Evolutionary conservation across 805 yeast genomes (phyloP), one percentile per base, ranked within the genome.

Genomic region (Candida michaelii): DNA sequence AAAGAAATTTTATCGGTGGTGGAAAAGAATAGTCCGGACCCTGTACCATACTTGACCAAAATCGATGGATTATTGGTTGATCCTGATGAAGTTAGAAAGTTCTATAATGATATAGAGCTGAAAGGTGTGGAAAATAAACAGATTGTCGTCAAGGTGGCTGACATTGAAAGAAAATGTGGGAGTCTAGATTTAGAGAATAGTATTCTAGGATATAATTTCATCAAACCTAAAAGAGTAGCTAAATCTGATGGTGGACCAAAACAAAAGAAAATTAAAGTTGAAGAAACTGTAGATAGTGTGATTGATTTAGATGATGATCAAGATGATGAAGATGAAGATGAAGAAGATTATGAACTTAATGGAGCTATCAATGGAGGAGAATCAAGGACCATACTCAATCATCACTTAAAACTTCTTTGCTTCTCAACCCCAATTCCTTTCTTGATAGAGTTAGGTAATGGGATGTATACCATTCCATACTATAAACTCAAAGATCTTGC

Each of bases 361-460:
- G 29, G 30, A 15, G 14, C 4, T 16, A 8, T n/a, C 5, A 54
- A 30, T 16, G 13, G 29, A 7, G 13, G 13, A 4, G 59, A 52
- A 56, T 48, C 52, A 53, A 24, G 54, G 5, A 46, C 70, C 3
- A 49, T 72, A 9, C 66, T 85, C 9, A 79, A 72, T 39, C 74
- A 79, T 38, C 98, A 93, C 60, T 65, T 91, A 51, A 81, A 79
- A 54, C 66, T 90, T 9, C 69, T 91, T 25, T 65, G 85, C 1
- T 64, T 71, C 1, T 72, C 78, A 12, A 48, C 76, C 2, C 62
- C 56, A 24, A 46, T 80, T 2, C 82, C 84, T 24, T 89, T 91
- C 50, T 56, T 91, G 36, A 60, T 68, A 46, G 83, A 80, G 60
- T 49, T 60, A 74, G 52, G 69, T 67, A 65, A 79, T 69, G 67